Evolutionary conservation across 2,329 filamentous ascomycete genomes (phyloP).

Genomic region (Ophiognomonia clavigignenti-juglandacearum): DNA sequence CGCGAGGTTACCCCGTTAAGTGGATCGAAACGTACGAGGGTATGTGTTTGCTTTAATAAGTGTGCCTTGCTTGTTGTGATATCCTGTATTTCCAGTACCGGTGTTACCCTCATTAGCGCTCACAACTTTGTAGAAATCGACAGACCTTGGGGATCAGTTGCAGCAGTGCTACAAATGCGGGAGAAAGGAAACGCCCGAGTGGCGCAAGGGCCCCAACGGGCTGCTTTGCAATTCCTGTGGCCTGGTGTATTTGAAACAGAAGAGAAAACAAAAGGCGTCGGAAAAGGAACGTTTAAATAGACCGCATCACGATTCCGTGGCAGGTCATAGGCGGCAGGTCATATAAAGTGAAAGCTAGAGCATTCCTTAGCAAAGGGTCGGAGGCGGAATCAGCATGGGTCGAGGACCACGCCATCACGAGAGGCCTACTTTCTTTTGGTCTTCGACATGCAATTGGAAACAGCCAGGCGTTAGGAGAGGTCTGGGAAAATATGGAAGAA

Average conservation of each 20-base stretch:
- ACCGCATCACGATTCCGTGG: not conserved
- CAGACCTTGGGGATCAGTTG: not conserved
- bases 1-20: not conserved
- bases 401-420: no score
- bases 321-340: not conserved
- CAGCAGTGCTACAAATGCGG: slow-evolving; percentile 13
- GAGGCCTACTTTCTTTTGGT: no score
- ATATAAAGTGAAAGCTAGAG: no score
- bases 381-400: not conserved
- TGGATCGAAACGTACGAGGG: not conserved
- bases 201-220: slow-evolving; percentile 16
- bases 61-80: not conserved
- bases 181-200: slow-evolving; percentile 15
- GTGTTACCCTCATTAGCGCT: not conserved
- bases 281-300: not conserved
- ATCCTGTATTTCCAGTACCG: not conserved
- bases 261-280: slow-evolving; percentile 5
- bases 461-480: not conserved
- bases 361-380: not conserved
- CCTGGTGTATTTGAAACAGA: slow-evolving; percentile 15
- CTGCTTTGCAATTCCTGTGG: slow-evolving; percentile 17
- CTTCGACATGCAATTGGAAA: not conserved
- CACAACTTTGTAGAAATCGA: not conserved
- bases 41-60: no score
- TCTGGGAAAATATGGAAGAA: no score